Evolutionary conservation across 176 grass and related monocot species (phyloP).

Genomic region (Hsuehochloa calcarea): DNA sequence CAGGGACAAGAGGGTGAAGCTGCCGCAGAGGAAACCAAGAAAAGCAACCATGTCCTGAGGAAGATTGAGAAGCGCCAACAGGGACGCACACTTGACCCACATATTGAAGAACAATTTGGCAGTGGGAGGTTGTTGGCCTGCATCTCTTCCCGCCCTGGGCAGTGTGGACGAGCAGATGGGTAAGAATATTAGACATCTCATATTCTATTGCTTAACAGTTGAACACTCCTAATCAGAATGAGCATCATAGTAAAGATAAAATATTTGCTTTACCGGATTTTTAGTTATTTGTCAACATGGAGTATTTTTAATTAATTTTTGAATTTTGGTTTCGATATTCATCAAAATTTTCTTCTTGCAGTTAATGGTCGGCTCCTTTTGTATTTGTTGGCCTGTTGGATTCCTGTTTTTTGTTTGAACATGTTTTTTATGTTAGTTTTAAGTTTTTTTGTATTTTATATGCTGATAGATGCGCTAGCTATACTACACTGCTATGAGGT

Average conservation of each 20-base stretch:
- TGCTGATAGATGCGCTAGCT: not conserved
- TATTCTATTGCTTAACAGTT: not conserved
- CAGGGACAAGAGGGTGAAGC: constrained; percentile 46
- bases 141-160: constrained; percentile 74
- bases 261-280: not conserved
- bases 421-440: not conserved
- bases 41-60: constrained; percentile 56
- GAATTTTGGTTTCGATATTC: not conserved
- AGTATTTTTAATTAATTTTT: not conserved
- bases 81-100: constrained; percentile 57
- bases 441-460: not conserved
- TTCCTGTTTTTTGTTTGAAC: not conserved
- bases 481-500: too few relatives aligned
- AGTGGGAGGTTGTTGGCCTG: constrained; percentile 57
- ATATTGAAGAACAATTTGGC: constrained; percentile 76
- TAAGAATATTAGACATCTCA: constrained; percentile 10
- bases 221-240: not conserved
- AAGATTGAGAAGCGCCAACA: constrained; percentile 68
- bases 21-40: constrained; percentile 53
- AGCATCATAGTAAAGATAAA: not conserved
- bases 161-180: constrained; percentile 79
- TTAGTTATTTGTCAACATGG: not conserved
- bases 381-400: not conserved
- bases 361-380: not conserved
- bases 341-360: not conserved